Base-by-base conservation (phyloP, 2,329 filamentous ascomycete species). In the Aspergillus sp. region DNA sequence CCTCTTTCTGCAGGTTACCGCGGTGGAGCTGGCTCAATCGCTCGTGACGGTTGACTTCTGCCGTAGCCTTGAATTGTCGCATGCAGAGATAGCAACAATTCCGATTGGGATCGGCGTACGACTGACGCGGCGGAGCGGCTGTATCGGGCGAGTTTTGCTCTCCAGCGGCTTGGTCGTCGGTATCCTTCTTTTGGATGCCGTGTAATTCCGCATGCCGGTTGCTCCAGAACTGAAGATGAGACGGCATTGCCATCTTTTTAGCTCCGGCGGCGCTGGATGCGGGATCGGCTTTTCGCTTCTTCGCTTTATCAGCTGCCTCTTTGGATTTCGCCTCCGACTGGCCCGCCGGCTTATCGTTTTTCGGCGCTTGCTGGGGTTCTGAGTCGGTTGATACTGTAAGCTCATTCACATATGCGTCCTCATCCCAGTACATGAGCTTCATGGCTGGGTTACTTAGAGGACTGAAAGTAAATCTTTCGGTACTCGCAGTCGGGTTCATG, bases 371-470 rank as follows among this genome's bases (percentile, higher is more conserved):
- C 39, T 54, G 56, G 14, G 46, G 17, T 27, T 78, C 75, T 0
- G 80, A 76, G 14, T 82, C 78, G 17, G 78, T 71, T n/a, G 85
- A 83, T 4, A 90, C 79, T 2, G 84, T 74, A 39, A 85, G 77
- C 64, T 89, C 85, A 45, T 82, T 90, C 1, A 86, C 87, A 66
- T 90, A 93, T 2, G 87, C 87, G 23, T 87, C 84, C 52, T 87
- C 82, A 66, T 93, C 90, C 83, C 90, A 91, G 71, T 93, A 93
- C 67, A 87, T 87, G 43, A 93, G 81, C 59, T 86, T 85, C 57
- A 90, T 74, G 0, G 82, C 78, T 1, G 87, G 81, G 65, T 92
- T 92, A 63, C 85, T 86, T 2, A 90, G 79, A 2, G 89, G 88
- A 33, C 82, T 81, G 67, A 93, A 93, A 0, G 87, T 89, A 69